Evolutionary conservation across 2,329 filamentous ascomycete species (phyloP).

Genomic region (Didymella lethalis): DNA sequence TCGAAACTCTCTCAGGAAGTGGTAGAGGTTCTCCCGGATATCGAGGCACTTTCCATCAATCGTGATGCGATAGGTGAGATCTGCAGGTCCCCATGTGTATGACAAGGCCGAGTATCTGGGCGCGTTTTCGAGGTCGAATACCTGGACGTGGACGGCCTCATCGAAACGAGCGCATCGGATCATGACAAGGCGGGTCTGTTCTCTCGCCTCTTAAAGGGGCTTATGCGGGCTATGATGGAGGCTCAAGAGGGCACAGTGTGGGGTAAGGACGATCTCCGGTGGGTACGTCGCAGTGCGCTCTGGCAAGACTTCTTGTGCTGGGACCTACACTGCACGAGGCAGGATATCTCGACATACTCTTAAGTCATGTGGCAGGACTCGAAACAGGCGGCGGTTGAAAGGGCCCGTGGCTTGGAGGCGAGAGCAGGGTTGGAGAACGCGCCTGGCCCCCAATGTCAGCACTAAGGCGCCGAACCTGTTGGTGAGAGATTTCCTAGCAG

Average conservation of each 20-base stretch:
- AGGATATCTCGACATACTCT: neutral
- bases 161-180: neutral
- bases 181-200: neutral
- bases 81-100: neutral
- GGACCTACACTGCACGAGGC: neutral
- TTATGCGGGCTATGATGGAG: neutral
- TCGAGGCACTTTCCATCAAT: neutral
- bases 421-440: neutral
- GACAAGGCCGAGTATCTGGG: neutral
- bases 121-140: neutral
- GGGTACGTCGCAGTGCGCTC: neutral
- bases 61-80: neutral
- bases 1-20: slow-evolving; percentile 3
- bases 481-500: neutral
- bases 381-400: neutral
- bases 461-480: neutral
- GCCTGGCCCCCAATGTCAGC: neutral
- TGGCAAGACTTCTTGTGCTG: neutral
- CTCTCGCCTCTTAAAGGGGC: neutral
- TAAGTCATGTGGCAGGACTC: neutral
- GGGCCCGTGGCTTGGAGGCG: neutral
- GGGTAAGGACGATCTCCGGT: neutral
- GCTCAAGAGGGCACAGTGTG: neutral
- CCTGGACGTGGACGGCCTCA: neutral
- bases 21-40: slow-evolving; percentile 1